A percentile compares a stretch with the other conserved stretches of the same genome.
These are phyloP conservation scores for Ophiostoma tasmaniense DNA, from an alignment of 2,329 filamentous ascomycete genomes.

Conservation along the genomic window DNA sequence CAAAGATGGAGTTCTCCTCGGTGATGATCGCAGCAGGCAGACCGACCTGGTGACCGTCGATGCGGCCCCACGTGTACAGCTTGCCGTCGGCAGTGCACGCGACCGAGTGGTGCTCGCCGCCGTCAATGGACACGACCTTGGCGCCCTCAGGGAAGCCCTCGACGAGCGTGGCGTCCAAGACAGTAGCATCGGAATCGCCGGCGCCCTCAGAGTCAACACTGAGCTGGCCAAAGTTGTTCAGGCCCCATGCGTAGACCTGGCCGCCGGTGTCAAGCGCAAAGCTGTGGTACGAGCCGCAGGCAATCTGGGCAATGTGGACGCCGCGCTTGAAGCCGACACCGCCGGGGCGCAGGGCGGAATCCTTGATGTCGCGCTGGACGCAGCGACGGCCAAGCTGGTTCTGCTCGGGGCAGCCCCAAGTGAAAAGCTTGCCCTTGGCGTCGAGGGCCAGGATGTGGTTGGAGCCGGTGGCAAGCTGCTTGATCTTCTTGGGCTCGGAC, in stretches of 20 bases:
- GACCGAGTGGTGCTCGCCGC: constrained; percentile 64
- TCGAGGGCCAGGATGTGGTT: constrained; percentile 66
- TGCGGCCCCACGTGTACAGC: constrained; percentile 52
- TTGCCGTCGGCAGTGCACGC: constrained; percentile 49
- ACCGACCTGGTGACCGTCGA: constrained; percentile 48
- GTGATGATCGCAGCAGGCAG: constrained; percentile 45
- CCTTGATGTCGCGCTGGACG: constrained; percentile 44
- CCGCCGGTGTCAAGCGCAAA: constrained; percentile 68
- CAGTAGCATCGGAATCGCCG: constrained; percentile 60
- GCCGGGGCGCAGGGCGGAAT: constrained; percentile 29
- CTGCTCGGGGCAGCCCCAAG: constrained; percentile 67
- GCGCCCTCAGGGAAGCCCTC: constrained; percentile 49
- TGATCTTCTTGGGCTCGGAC: constrained; percentile 57
- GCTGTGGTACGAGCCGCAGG: constrained; percentile 68
- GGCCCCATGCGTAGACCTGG: constrained; percentile 70
- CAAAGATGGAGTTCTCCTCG: constrained; percentile 52
- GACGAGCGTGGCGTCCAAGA: constrained; percentile 64
- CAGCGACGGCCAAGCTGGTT: constrained; percentile 52
- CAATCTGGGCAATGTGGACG: constrained; percentile 59
- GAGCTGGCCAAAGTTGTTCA: constrained; percentile 81
- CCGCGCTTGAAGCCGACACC: constrained; percentile 30
- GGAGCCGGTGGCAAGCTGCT: constrained; percentile 54
- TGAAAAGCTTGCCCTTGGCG: constrained; percentile 53
- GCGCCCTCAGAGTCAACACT: constrained; percentile 50
- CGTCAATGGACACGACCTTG: constrained; percentile 59